Conservation (phyloP, 495 filamentous ascomycete genomes). For the Podospora pseudocomata region DNA sequence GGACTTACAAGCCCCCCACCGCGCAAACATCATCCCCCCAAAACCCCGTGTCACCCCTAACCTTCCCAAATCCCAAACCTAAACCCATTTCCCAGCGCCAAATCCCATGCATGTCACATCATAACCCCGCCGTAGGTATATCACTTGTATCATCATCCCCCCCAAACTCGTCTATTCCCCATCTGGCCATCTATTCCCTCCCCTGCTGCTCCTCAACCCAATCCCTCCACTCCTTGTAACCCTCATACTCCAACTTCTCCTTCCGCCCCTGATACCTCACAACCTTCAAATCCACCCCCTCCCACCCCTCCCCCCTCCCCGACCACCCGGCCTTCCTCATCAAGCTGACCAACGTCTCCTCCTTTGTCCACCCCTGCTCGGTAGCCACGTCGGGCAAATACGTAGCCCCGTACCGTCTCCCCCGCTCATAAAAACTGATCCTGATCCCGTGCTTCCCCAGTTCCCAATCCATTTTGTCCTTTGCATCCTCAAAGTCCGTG, state of each 20-base stretch:
- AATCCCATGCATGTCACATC: not conserved
- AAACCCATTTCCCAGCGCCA: not conserved
- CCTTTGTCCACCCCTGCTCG: slow-evolving; percentile 95
- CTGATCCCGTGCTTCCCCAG: slow-evolving; percentile 80
- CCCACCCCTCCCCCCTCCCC: slow-evolving; percentile 66
- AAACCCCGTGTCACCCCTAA: too few relatives aligned
- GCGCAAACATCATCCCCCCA: too few relatives aligned
- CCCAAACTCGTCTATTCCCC: not conserved
- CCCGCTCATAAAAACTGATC: slow-evolving; percentile 63
- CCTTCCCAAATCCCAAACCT: not conserved
- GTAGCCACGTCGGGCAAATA: slow-evolving; percentile 89
- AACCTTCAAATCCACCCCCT: slow-evolving; percentile 67
- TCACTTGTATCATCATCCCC: not conserved
- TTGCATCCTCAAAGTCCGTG: slow-evolving; percentile 69
- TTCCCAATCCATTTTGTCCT: slow-evolving; percentile 76
- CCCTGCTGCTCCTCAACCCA: slow-evolving; percentile 53
- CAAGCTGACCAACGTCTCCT: slow-evolving; percentile 81
- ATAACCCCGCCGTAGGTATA: not conserved
- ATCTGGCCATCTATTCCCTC: slow-evolving; percentile 1
- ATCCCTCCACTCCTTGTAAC: slow-evolving; percentile 72
- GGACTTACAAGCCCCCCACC: too few relatives aligned
- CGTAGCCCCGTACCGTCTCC: slow-evolving; percentile 69
- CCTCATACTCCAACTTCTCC: slow-evolving; percentile 62
- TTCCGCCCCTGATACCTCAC: slow-evolving; percentile 78
- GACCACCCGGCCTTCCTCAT: slow-evolving; percentile 94